phyloP scores from a whole-genome alignment of 169 alveolate species.

The Cryptosporidium ubiquitum region DNA sequence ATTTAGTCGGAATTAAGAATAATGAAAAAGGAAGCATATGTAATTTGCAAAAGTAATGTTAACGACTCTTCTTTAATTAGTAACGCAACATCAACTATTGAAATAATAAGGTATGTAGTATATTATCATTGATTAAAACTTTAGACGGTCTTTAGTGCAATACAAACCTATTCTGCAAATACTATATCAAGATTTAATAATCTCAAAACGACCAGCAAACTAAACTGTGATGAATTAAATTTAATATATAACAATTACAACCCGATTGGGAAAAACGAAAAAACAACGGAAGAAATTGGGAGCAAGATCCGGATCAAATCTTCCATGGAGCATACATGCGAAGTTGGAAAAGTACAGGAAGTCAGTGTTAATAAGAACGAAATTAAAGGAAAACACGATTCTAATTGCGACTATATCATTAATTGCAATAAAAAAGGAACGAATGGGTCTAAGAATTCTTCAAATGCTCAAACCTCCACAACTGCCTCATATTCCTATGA shows the following conservation, averaged over 20 bases:
- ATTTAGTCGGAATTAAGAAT: slow-evolving; percentile 27
- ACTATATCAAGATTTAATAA: not conserved
- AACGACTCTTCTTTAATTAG: not conserved
- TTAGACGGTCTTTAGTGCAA: not conserved
- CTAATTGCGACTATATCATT: not conserved
- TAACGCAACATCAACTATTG: slow-evolving; percentile 25
- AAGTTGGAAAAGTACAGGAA: not conserved
- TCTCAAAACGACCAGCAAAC: not conserved
- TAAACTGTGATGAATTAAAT: not conserved
- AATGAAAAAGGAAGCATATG: slow-evolving; percentile 51
- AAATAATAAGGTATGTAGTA: slow-evolving; percentile 49
- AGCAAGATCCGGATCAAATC: not conserved
- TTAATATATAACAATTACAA: not conserved
- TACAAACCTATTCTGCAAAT: not conserved
- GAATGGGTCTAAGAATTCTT: not conserved
- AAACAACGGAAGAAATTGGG: slow-evolving; percentile 4
- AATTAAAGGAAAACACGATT: not conserved
- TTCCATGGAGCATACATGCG: not conserved
- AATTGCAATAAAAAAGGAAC: slow-evolving; percentile 3
- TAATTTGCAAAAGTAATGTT: slow-evolving; percentile 26
- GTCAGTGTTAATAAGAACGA: not conserved
- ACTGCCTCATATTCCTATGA: slow-evolving; percentile 19
- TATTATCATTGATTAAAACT: not conserved
- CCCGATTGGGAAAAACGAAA: not conserved
- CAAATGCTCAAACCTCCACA: slow-evolving; percentile 9